Conservation (phyloP, 306 rosid species). For the Inga leiocalycina region DNA sequence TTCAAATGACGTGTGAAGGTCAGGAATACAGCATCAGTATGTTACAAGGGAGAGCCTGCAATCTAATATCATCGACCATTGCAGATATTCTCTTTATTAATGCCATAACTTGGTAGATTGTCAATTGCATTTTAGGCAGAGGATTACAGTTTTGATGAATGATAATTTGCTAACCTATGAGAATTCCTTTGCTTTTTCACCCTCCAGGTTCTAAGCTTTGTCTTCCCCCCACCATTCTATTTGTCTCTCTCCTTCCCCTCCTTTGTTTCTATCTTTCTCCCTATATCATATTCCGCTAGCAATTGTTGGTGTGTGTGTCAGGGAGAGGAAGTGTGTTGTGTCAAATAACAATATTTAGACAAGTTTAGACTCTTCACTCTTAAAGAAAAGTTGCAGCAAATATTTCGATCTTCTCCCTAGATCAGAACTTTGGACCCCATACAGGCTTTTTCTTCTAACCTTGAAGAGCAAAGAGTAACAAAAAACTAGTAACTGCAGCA, state of each 20-base stretch:
- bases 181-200: not conserved
- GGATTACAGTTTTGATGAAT: not conserved
- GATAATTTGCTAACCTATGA: not conserved
- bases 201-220: not conserved
- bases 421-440: not conserved
- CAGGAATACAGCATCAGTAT: not conserved
- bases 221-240: not conserved
- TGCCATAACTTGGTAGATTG: not conserved
- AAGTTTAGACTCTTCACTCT: not conserved
- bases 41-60: constrained; percentile 1
- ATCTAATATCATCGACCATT: not conserved
- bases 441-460: not conserved
- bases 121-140: not conserved
- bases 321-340: not conserved
- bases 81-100: not conserved
- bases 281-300: not conserved
- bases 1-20: not conserved
- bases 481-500: not conserved
- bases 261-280: not conserved
- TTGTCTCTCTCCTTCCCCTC: not conserved
- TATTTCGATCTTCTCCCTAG: not conserved
- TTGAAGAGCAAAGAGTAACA: not conserved
- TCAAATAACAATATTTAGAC: not conserved
- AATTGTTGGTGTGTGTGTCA: not conserved
- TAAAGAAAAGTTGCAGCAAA: not conserved